Evolutionary conservation across 345 rosid genomes (phyloP).

Genomic region (Corchorus olitorius): DNA sequence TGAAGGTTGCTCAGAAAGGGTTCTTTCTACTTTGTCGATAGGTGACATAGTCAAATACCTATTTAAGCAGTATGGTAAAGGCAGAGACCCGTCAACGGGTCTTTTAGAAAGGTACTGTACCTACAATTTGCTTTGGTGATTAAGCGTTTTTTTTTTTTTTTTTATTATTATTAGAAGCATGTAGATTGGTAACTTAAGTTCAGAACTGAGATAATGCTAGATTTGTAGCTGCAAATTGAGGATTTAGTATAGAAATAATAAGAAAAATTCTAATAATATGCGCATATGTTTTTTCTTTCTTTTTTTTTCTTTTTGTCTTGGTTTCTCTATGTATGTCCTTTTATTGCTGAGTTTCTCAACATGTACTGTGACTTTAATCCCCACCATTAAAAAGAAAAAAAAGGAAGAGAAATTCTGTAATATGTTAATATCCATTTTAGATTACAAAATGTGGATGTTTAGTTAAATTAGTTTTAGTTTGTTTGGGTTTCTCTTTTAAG

Average conservation of each 20-base stretch:
- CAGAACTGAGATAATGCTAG: neutral
- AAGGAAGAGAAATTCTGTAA: neutral
- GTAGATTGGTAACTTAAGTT: neutral
- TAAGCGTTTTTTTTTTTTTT: neutral
- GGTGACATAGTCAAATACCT: constrained; percentile 83
- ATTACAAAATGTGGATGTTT: neutral
- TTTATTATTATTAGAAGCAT: neutral
- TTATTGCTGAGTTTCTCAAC: neutral
- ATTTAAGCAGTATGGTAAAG: constrained; percentile 70
- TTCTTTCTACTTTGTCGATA: constrained; percentile 21
- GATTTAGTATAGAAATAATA: neutral
- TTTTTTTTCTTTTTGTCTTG: no score
- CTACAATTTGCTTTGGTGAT: neutral
- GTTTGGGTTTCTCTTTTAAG: neutral
- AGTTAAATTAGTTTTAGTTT: neutral
- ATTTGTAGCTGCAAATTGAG: neutral
- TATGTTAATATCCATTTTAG: neutral
- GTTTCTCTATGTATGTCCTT: neutral
- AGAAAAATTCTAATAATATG: neutral
- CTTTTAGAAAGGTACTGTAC: constrained; percentile 65
- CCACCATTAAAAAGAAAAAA: neutral
- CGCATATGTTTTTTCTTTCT: no score
- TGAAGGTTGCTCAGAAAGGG: neutral
- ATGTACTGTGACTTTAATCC: neutral
- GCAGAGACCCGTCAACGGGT: constrained; percentile 62